Base-by-base conservation (phyloP, 768 basidiomycete species). In the Crassisporium funariophilum region DNA sequence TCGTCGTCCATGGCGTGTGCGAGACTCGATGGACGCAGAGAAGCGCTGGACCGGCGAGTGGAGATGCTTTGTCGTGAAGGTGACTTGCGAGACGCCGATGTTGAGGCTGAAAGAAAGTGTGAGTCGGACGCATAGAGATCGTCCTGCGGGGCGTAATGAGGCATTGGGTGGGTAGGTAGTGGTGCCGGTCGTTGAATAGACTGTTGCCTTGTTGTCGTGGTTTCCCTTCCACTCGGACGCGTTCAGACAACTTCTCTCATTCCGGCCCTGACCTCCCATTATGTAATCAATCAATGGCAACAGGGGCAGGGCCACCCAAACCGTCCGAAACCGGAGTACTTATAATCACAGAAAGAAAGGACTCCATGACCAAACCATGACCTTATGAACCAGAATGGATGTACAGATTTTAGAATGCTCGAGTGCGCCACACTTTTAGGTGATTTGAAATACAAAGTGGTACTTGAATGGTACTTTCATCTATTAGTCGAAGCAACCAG, bases 31-130 rank as follows among this genome's bases (percentile, higher is more conserved):
- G 66, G 64, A 31, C 79, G 81, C 52, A 83, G 63, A 16, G 83
- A 79, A 22, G 75, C 65, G 16, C 65, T 72, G 15, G 83, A 83
- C 49, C 73, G 74, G 46, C 79, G 77, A 44, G 66, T 62, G 44
- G 50, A 59, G 21, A 71, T 48, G 44, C 53, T 61, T 41, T 65
- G 65, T 48, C 68, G 63, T 27, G 69, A 64, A 6, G 68, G 64
- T 4, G 73, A 64, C 54, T 70, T 71, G 33, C 64, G 63, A 17
- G 67, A 51, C 19, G 66, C 61, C 17, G 57, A 45, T 9, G 52
- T 13, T 29, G 58, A 53, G 20, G 67, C 53, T 11, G 70, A 56
- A 23, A 71, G 64, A 46, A 69, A 67, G 46, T 67, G 65, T 11
- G 68, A 61, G 39, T 63, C 57, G 4, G 59, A 50, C 16, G 42